These are phyloP conservation scores for Spathaspora gorwiae DNA, from an alignment of 805 yeast species.

Conservation along the genomic window DNA sequence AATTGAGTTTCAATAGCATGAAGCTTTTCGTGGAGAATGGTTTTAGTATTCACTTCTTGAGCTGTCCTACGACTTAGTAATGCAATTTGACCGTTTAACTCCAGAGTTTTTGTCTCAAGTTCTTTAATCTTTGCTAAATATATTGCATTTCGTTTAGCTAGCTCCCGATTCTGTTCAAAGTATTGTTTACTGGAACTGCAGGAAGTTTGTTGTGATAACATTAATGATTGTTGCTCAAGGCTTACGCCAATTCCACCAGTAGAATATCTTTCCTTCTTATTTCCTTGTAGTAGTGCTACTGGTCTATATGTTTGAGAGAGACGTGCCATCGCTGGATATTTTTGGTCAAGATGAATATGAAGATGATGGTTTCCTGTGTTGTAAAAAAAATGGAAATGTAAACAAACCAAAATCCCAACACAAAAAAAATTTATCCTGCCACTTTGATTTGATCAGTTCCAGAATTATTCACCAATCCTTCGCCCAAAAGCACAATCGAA, in stretches of 20 bases:
- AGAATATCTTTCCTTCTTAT: background rate
- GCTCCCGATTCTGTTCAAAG: conserved; percentile 47
- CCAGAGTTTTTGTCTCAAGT: conserved; percentile 48
- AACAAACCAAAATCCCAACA: conserved; percentile 5
- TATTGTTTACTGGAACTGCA: too few relatives aligned
- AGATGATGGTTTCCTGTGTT: background rate
- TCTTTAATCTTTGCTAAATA: conserved; percentile 48
- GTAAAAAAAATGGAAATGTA: conserved; percentile 2
- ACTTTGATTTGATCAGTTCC: too few relatives aligned
- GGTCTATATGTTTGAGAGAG: background rate
- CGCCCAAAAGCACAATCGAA: too few relatives aligned
- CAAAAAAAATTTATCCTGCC: background rate
- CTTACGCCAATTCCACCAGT: background rate
- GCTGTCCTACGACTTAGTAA: conserved; percentile 33
- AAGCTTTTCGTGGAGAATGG: conserved; percentile 33
- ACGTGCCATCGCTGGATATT: background rate
- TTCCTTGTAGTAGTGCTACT: background rate
- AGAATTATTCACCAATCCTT: too few relatives aligned
- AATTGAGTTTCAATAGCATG: conserved; percentile 38
- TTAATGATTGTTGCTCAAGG: background rate
- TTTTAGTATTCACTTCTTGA: conserved; percentile 21
- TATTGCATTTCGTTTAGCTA: conserved; percentile 56
- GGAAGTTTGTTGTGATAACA: too few relatives aligned
- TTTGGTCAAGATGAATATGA: background rate
- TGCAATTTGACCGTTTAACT: conserved; percentile 48